Percentiles rank a stretch among this genome's conserved stretches.
Evolutionary conservation across 495 filamentous ascomycete genomes (phyloP).

Genomic region (Trichodelitschia bisporula): DNA sequence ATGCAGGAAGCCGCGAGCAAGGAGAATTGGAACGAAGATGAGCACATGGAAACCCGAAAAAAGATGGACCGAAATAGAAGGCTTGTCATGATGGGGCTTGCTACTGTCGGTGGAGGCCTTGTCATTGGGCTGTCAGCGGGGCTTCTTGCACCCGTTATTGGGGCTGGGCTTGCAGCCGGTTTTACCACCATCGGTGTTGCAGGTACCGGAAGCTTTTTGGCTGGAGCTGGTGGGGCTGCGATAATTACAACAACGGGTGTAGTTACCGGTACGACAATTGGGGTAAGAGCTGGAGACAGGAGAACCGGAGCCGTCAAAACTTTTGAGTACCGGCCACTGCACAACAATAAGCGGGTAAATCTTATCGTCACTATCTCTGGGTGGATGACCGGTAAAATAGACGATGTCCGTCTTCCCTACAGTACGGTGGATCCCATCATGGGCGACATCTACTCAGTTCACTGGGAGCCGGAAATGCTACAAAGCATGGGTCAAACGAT

Average conservation of each 20-base stretch:
- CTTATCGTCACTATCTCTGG: slow-evolving; percentile 88
- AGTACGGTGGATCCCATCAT: slow-evolving; percentile 93
- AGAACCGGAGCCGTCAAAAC: slow-evolving; percentile 79
- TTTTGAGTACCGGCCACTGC: slow-evolving; percentile 87
- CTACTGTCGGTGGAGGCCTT: slow-evolving; percentile 82
- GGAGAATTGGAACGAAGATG: slow-evolving; percentile 92
- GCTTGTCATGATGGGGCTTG: slow-evolving; percentile 88
- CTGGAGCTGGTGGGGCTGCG: slow-evolving; percentile 76
- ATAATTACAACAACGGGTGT: slow-evolving; percentile 79
- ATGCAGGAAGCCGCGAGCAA: slow-evolving; percentile 86
- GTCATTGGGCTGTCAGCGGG: slow-evolving; percentile 93
- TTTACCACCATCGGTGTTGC: slow-evolving; percentile 87
- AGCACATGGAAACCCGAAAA: slow-evolving; percentile 71
- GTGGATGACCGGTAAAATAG: slow-evolving; percentile 96
- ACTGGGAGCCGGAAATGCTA: slow-evolving; percentile 98
- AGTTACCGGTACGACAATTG: slow-evolving; percentile 67
- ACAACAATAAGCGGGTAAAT: slow-evolving; percentile 95
- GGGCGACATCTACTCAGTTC: slow-evolving; percentile 92
- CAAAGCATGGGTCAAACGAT: slow-evolving; percentile 93
- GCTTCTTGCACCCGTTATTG: slow-evolving; percentile 78
- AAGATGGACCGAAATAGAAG: slow-evolving; percentile 58
- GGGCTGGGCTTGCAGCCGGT: slow-evolving; percentile 78
- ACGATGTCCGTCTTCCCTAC: slow-evolving; percentile 85
- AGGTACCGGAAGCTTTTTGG: slow-evolving; percentile 72
- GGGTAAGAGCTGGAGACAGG: slow-evolving; percentile 57